Conservation (phyloP, 2,329 filamentous ascomycete species). For the Colletotrichum magnum region DNA sequence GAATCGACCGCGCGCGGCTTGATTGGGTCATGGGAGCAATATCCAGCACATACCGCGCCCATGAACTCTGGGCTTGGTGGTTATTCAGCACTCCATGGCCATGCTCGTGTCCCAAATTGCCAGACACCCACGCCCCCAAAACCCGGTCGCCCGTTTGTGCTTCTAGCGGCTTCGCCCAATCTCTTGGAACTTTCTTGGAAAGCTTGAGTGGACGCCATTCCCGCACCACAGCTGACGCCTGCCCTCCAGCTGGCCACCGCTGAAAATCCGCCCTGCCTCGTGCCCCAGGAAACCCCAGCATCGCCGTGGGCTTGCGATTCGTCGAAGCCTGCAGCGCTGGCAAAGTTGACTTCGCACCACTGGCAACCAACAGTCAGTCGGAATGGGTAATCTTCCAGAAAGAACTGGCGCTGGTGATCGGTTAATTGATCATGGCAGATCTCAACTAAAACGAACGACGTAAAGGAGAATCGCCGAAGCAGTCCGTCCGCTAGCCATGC, state of each 20-base stretch:
- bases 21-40: not conserved
- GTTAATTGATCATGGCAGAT: not conserved
- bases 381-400: constrained; percentile 36
- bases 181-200: constrained; percentile 42
- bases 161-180: constrained; percentile 41
- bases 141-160: constrained; percentile 29
- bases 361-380: constrained; percentile 1
- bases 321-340: not conserved
- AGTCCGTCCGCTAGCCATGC: constrained; percentile 11
- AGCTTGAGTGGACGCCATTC: constrained; percentile 41
- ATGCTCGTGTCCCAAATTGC: not conserved
- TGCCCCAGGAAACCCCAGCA: not conserved
- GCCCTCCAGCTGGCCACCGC: constrained; percentile 28
- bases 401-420: not conserved
- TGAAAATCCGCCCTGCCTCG: constrained; percentile 30
- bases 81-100: constrained; percentile 5
- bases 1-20: not conserved
- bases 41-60: not conserved
- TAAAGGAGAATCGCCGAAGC: not conserved
- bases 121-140: constrained; percentile 20
- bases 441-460: not conserved
- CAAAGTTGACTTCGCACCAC: not conserved
- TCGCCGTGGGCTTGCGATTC: not conserved
- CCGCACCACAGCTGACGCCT: constrained; percentile 37
- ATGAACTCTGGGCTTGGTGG: not conserved